A percentile compares a stretch with the other conserved stretches of the same genome.
phyloP scores from a whole-genome alignment of 306 rosid species.

The Senna siamea region DNA sequence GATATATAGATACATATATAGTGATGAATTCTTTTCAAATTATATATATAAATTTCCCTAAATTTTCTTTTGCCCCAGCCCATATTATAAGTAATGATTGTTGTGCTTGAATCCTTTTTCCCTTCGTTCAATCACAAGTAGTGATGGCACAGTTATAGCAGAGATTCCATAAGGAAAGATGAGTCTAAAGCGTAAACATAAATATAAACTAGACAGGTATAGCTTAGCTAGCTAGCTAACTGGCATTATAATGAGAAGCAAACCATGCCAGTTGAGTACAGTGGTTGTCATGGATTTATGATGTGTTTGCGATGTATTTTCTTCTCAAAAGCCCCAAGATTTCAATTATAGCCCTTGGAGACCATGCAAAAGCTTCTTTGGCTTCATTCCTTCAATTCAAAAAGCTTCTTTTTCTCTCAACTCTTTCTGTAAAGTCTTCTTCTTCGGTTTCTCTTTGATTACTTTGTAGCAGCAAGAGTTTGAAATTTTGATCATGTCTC shows the following conservation, averaged over 20 bases:
- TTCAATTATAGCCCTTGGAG: conserved; percentile 85
- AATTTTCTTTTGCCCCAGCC: too few species aligned
- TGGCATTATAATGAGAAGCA: conserved; percentile 59
- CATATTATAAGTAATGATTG: conserved; percentile 53
- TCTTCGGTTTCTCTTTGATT: conserved; percentile 34
- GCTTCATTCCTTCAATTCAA: conserved; percentile 58
- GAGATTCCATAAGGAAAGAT: conserved; percentile 67
- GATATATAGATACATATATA: not conserved
- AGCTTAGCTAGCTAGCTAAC: not conserved
- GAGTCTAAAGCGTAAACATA: conserved; percentile 66
- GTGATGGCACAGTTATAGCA: conserved; percentile 54
- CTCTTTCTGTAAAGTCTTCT: conserved; percentile 40
- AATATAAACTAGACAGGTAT: conserved; percentile 44
- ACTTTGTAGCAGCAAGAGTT: conserved; percentile 31
- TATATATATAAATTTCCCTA: too few species aligned
- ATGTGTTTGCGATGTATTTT: conserved; percentile 42
- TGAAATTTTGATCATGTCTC: conserved; percentile 38
- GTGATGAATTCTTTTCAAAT: conserved; percentile 18
- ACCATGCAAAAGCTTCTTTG: conserved; percentile 94
- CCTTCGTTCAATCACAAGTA: conserved; percentile 46
- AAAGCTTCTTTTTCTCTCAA: conserved; percentile 51
- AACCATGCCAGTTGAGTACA: conserved; percentile 52
- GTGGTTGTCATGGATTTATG: conserved; percentile 60
- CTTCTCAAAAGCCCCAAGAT: conserved; percentile 72
- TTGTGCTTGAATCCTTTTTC: conserved; percentile 42